phyloP scores from a whole-genome alignment of 495 filamentous ascomycete species.

The Neurospora hispaniola region DNA sequence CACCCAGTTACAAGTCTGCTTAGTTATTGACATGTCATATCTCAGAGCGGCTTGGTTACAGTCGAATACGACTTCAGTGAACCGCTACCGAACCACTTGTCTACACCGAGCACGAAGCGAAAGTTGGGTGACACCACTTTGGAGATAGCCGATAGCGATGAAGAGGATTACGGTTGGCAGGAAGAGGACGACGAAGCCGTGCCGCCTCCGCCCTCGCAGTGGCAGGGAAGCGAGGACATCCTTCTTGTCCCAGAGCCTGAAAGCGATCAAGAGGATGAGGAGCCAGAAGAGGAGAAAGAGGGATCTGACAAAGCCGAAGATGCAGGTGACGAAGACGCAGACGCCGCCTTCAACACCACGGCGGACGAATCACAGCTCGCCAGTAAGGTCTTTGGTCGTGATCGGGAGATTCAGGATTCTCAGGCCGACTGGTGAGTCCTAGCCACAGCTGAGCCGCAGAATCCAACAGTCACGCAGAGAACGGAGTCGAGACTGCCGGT shows the following conservation, averaged over 20 bases:
- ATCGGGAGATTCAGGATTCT: neutral
- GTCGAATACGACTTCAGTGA: slow-evolving; percentile 18
- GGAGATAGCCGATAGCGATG: slow-evolving; percentile 41
- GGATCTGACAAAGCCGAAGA: neutral
- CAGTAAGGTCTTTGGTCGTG: neutral
- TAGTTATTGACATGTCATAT: slow-evolving; percentile 5
- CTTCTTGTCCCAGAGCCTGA: slow-evolving; percentile 23
- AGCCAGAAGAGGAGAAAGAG: slow-evolving; percentile 7
- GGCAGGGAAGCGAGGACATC: slow-evolving; percentile 43
- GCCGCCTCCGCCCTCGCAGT: slow-evolving; percentile 37
- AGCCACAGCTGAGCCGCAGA: neutral
- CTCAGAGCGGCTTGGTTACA: slow-evolving; percentile 17
- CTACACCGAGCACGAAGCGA: slow-evolving; percentile 29
- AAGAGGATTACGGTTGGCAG: slow-evolving; percentile 42
- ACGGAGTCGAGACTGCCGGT: neutral
- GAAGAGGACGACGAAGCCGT: slow-evolving; percentile 36
- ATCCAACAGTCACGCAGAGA: neutral
- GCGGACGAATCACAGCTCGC: neutral
- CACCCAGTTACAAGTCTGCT: slow-evolving; percentile 6
- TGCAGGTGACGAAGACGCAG: neutral
- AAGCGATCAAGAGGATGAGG: slow-evolving; percentile 13
- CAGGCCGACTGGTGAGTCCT: neutral
- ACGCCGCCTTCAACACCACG: neutral
- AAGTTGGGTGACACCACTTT: slow-evolving; percentile 33
- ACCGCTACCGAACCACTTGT: slow-evolving; percentile 14